These are phyloP conservation scores for Conticribra weissflogii DNA, from an alignment of 108 stramenopile genomes.

Conservation along the genomic window DNA sequence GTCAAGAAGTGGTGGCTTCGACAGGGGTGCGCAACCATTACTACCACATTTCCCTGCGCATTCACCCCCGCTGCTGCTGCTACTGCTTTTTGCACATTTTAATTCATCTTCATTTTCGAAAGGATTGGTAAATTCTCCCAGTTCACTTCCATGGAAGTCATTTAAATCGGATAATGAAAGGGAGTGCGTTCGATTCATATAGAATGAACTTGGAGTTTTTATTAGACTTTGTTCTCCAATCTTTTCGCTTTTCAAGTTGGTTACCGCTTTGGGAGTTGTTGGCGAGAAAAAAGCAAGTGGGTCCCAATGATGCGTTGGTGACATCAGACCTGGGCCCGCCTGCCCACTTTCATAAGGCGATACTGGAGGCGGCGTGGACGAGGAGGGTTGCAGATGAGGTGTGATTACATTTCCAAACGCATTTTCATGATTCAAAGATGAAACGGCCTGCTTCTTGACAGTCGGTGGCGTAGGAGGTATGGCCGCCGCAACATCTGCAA, in stretches of 20 bases:
- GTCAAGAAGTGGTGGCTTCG: neutral
- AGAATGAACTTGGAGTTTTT: neutral
- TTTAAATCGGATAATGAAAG: conserved; percentile 33
- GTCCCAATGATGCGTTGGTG: neutral
- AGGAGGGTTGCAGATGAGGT: neutral
- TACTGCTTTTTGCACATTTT: neutral
- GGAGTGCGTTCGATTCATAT: conserved; percentile 24
- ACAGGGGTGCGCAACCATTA: neutral
- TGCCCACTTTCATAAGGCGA: conserved; percentile 14
- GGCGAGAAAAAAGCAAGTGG: conserved; percentile 15
- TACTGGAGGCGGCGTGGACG: neutral
- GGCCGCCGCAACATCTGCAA: conserved; percentile 33
- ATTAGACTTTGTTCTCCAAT: neutral
- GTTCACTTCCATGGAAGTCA: conserved; percentile 17
- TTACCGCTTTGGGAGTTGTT: conserved; percentile 6
- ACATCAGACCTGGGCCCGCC: neutral
- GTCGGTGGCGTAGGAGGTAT: conserved; percentile 29
- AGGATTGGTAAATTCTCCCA: conserved; percentile 40
- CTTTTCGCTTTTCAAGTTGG: neutral
- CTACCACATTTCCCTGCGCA: neutral
- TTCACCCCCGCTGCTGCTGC: neutral
- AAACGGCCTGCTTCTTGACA: neutral
- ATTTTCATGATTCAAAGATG: conserved; percentile 3
- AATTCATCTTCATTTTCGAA: conserved; percentile 29
- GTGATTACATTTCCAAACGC: neutral